Evolutionary conservation across 805 yeast species (phyloP).

Genomic region (Cyberlindnera mrakii): DNA sequence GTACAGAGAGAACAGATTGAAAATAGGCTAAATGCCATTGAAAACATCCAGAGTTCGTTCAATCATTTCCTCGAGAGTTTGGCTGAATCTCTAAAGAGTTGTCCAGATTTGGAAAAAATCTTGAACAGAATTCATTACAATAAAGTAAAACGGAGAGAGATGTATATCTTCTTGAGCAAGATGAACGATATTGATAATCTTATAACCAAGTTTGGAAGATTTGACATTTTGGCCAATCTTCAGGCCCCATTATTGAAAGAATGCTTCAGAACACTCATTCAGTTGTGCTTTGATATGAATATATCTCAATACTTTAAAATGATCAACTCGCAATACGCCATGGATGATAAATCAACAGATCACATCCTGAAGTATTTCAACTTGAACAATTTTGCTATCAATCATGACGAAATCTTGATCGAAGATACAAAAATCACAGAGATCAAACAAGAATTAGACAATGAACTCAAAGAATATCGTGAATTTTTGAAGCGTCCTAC

Average conservation of each 20-base stretch:
- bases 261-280: conserved; percentile 34
- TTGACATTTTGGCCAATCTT: conserved; percentile 18
- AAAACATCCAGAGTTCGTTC: conserved; percentile 36
- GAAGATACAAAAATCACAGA: conserved; percentile 36
- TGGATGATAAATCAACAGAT: conserved; percentile 43
- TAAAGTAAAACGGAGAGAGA: conserved; percentile 52
- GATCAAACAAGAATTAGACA: conserved; percentile 43
- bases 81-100: conserved; percentile 26
- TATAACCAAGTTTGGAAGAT: conserved; percentile 25
- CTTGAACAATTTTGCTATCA: conserved; percentile 25
- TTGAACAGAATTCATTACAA: conserved; percentile 56
- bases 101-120: conserved; percentile 55
- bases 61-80: conserved; percentile 33
- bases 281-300: conserved; percentile 25
- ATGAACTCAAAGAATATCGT: conserved; percentile 46
- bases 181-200: conserved; percentile 28
- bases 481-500: conserved; percentile 47
- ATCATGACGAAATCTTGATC: conserved; percentile 33
- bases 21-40: conserved; percentile 58
- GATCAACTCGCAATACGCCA: conserved; percentile 46
- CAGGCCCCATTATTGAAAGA: conserved; percentile 31
- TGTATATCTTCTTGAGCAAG: conserved; percentile 44
- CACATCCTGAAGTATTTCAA: conserved; percentile 41
- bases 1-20: conserved; percentile 46
- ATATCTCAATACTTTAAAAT: conserved; percentile 35